phyloP scores from a whole-genome alignment of 179 eudicot species.

The Amaranthus tricolor region DNA sequence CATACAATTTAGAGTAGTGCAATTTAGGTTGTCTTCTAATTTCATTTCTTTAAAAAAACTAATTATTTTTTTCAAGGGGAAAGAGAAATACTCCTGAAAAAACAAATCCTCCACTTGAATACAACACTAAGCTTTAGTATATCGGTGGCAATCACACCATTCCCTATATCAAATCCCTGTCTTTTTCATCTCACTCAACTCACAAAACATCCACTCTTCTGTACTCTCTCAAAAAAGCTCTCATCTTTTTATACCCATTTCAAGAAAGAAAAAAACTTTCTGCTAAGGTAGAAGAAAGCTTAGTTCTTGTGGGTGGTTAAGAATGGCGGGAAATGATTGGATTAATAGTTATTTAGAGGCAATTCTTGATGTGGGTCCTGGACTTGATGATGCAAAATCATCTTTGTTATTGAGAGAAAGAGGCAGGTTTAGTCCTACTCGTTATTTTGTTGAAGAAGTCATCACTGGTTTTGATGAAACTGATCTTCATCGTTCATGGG shows the following conservation, averaged over 20 bases:
- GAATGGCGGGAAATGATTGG: slow-evolving; percentile 60
- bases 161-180: slow-evolving; percentile 1
- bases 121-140: not conserved
- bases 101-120: not conserved
- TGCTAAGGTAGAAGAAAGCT: not conserved
- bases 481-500: slow-evolving; percentile 42
- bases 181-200: not conserved
- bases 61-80: too few relatives aligned
- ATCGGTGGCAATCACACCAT: slow-evolving; percentile 1
- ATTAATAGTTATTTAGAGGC: slow-evolving; percentile 49
- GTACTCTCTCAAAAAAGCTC: not conserved
- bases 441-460: slow-evolving; percentile 55
- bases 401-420: slow-evolving; percentile 74
- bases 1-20: too few relatives aligned
- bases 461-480: slow-evolving; percentile 44
- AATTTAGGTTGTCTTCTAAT: too few relatives aligned
- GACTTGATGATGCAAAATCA: slow-evolving; percentile 66
- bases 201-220: not conserved
- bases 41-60: too few relatives aligned
- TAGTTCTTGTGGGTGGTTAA: not conserved
- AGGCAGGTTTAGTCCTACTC: slow-evolving; percentile 61
- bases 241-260: not conserved
- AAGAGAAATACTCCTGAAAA: too few relatives aligned
- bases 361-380: slow-evolving; percentile 52
- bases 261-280: not conserved